Conservation (phyloP, 2,329 filamentous ascomycete genomes). For the Sporothrix mexicana region DNA sequence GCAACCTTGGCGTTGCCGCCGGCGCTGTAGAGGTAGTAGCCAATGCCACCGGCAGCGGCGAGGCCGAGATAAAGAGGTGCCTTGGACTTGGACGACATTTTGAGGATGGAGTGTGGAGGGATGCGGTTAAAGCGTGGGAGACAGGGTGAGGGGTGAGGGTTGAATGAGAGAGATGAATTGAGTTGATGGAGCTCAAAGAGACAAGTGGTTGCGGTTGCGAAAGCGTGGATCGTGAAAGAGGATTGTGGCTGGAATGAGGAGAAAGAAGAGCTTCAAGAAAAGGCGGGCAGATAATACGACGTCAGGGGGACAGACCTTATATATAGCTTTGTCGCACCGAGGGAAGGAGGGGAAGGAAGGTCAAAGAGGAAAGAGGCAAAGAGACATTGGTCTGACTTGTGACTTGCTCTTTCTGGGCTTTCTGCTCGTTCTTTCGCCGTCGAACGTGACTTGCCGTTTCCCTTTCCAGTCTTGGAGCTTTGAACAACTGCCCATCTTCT, state of each 20-base stretch:
- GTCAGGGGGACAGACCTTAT: slow-evolving; percentile 20
- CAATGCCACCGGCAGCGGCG: slow-evolving; percentile 69
- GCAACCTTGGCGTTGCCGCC: slow-evolving; percentile 82
- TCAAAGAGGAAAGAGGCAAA: neutral
- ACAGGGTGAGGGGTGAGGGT: neutral
- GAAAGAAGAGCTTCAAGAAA: slow-evolving; percentile 18
- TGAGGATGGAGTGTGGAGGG: slow-evolving; percentile 35
- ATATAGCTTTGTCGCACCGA: slow-evolving; percentile 17
- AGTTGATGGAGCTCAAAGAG: neutral
- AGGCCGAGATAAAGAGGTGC: slow-evolving; percentile 61
- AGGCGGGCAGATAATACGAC: slow-evolving; percentile 20
- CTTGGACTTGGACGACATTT: slow-evolving; percentile 55
- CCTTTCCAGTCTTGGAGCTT: slow-evolving; percentile 1
- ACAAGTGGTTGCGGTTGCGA: neutral
- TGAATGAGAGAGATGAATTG: neutral
- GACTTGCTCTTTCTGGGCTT: slow-evolving; percentile 8
- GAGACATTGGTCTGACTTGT: slow-evolving; percentile 19
- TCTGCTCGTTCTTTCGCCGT: slow-evolving; percentile 22
- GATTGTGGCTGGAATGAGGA: neutral
- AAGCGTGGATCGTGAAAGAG: neutral
- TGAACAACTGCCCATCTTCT: neutral
- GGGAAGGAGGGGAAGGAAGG: slow-evolving; percentile 7
- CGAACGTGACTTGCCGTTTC: neutral
- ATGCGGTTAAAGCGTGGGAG: no score
- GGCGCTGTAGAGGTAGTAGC: slow-evolving; percentile 90